These are phyloP conservation scores for Plasmodium chabaudi DNA, from an alignment of 169 alveolate species.

Conservation along the genomic window DNA sequence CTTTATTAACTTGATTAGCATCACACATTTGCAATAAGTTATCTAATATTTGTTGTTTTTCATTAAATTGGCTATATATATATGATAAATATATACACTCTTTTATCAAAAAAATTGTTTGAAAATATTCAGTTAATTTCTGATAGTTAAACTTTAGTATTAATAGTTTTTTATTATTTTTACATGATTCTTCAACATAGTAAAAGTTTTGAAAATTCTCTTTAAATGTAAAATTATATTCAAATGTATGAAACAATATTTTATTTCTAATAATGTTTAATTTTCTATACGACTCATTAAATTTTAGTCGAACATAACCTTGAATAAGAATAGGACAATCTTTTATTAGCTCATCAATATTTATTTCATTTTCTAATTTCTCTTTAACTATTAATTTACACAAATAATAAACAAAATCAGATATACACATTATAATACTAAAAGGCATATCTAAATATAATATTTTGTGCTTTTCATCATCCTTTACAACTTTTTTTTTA, in stretches of 20 bases:
- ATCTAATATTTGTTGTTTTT: slow-evolving; percentile 45
- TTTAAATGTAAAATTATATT: slow-evolving; percentile 38
- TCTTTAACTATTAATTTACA: slow-evolving; percentile 63
- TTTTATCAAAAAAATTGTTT: slow-evolving; percentile 50
- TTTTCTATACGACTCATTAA: slow-evolving; percentile 41
- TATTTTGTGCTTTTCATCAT: not conserved
- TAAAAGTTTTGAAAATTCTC: slow-evolving; percentile 59
- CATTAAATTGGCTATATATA: slow-evolving; percentile 37
- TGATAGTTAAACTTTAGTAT: slow-evolving; percentile 34
- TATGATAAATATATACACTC: slow-evolving; percentile 60
- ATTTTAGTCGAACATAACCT: slow-evolving; percentile 64
- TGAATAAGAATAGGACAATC: slow-evolving; percentile 50
- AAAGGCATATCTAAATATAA: slow-evolving; percentile 42
- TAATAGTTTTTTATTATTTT: slow-evolving; percentile 16
- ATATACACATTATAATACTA: slow-evolving; percentile 46
- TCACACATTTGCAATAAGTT: slow-evolving; percentile 49
- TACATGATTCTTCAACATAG: slow-evolving; percentile 22
- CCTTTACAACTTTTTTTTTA: not conserved
- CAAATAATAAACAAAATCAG: slow-evolving; percentile 39
- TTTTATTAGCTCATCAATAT: slow-evolving; percentile 60
- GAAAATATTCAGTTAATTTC: slow-evolving; percentile 37
- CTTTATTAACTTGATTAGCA: slow-evolving; percentile 45
- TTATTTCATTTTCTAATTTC: slow-evolving; percentile 30
- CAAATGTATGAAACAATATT: slow-evolving; percentile 37
- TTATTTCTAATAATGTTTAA: slow-evolving; percentile 64